Base-by-base conservation (phyloP, 2,329 filamentous ascomycete genomes). In the Aplosporella prunicola region DNA sequence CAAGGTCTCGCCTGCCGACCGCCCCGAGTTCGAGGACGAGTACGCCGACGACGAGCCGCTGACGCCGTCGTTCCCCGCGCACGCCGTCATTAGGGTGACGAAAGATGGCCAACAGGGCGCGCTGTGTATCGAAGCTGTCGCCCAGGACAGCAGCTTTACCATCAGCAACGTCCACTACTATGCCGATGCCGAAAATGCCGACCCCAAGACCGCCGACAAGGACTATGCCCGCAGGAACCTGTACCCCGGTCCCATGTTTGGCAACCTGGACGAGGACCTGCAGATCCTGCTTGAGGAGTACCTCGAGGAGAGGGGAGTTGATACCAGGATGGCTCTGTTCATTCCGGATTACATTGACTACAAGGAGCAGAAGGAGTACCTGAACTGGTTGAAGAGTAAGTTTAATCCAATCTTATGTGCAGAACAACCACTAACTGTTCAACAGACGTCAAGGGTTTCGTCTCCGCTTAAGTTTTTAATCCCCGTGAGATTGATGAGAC, bases 351-450 rank as follows among this genome's bases (percentile, higher is more conserved):
- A 94, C 68, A 88, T 96, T 56, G 87, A 96, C 59, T 77, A 83
- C 66, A 98, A 98, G 80, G 91, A 98, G 76, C 89, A 96, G 76
- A 82, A 79, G 67, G 91, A 98, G 73, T 98, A 98, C 64, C 68
- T 93, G 44, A 68, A 74, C 48, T 98, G 93, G 91, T 69, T 98
- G 61, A 74, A 78, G 62, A 77, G 52, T 57, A 47, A 49, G 54
- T 55, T 11, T n/a, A 5, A 9, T 25, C 7, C 10, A 27, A 26
- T 20, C 5, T 26, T 17, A 20, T 13, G 5, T 20, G 20, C 7
- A 9, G n/a, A 7, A 8, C 2, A 16, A 13, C 7, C 28, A 24
- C 51, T 57, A 50, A 57, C 43, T 9, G 13, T 23, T 33, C 38
- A 32, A 29, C 43, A 74, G 83, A 82, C 57, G 74, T 95, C 63